Evolutionary conservation across 1,139 yeast genomes (phyloP).

Genomic region (Pichia sp.): DNA sequence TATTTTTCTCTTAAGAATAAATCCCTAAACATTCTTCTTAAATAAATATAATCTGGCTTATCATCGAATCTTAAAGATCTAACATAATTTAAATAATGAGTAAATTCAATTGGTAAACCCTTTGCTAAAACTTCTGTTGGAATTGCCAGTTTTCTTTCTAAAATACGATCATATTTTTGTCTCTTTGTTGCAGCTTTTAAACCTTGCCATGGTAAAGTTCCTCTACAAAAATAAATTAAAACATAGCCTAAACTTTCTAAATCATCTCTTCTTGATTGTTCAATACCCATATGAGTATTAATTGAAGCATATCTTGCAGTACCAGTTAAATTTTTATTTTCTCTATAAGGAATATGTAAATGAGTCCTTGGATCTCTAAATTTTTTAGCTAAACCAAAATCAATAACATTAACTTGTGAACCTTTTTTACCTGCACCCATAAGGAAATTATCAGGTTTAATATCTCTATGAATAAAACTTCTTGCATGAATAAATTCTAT

Average conservation of each 20-base stretch:
- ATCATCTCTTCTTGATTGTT: slow-evolving; percentile 95
- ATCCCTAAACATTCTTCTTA: slow-evolving; percentile 86
- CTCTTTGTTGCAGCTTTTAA: slow-evolving; percentile 94
- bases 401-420: slow-evolving; percentile 91
- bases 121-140: slow-evolving; percentile 84
- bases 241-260: slow-evolving; percentile 95
- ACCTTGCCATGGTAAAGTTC: slow-evolving; percentile 98
- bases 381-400: slow-evolving; percentile 94
- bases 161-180: slow-evolving; percentile 92
- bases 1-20: slow-evolving; percentile 84
- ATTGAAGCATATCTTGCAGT: slow-evolving; percentile 96
- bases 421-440: slow-evolving; percentile 98
- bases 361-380: slow-evolving; percentile 94
- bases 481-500: slow-evolving; percentile 94
- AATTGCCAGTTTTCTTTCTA: slow-evolving; percentile 94
- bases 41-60: slow-evolving; percentile 88
- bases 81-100: slow-evolving; percentile 82
- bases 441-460: slow-evolving; percentile 93
- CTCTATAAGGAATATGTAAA: slow-evolving; percentile 92
- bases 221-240: slow-evolving; percentile 88
- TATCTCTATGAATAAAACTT: slow-evolving; percentile 83
- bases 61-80: slow-evolving; percentile 91
- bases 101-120: slow-evolving; percentile 88
- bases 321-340: slow-evolving; percentile 92
- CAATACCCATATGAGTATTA: slow-evolving; percentile 94